These are phyloP conservation scores for Colletotrichum nymphaeae DNA, from an alignment of 2,329 filamentous ascomycete genomes.

Conservation along the genomic window DNA sequence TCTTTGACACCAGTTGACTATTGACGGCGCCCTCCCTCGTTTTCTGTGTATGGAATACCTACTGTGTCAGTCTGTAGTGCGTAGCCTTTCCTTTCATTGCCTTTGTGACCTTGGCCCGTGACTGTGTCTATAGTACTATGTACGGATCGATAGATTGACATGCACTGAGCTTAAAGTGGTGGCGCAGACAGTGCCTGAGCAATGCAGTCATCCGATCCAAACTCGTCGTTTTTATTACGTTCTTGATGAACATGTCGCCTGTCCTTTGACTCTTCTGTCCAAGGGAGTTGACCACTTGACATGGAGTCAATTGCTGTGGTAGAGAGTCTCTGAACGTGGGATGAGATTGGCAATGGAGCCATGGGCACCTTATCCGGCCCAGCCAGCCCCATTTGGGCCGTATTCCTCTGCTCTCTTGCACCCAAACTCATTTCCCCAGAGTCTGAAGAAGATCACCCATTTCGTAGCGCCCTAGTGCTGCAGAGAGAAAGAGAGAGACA, in stretches of 20 bases:
- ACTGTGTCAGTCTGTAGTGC: background rate
- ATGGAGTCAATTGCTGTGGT: no score
- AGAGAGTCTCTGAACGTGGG: background rate
- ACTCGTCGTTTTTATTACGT: background rate
- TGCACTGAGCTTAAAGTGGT: background rate
- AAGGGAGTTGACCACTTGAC: no score
- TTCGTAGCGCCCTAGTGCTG: background rate
- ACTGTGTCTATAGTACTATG: background rate
- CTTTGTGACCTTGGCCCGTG: background rate
- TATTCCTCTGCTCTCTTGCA: background rate
- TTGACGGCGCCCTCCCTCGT: background rate
- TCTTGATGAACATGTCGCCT: background rate
- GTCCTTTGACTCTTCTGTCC: background rate
- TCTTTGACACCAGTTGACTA: background rate
- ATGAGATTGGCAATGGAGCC: background rate
- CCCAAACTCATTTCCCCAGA: background rate
- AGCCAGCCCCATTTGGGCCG: constrained; percentile 13
- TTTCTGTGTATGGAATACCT: background rate
- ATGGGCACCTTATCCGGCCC: constrained; percentile 21
- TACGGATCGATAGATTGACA: background rate
- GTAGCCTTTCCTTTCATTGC: background rate
- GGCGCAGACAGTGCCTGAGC: background rate
- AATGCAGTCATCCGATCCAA: background rate
- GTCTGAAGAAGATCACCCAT: constrained; percentile 17
- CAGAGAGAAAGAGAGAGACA: background rate